Evolutionary conservation across 768 basidiomycete genomes (phyloP), one percentile per base, ranked within the genome.

Genomic region (Agaricus bisporus): DNA sequence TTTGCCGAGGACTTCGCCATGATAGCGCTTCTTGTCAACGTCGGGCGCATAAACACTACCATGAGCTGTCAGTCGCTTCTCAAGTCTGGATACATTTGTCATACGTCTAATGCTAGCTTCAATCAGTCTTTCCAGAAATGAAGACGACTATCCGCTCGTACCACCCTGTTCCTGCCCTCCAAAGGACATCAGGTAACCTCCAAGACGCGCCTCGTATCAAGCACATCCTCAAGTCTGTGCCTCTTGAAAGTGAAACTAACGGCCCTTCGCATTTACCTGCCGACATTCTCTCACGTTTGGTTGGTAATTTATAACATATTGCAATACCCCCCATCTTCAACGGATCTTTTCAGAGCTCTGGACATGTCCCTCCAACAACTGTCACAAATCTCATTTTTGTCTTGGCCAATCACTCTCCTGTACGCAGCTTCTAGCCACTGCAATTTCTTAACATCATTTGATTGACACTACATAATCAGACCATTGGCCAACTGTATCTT

Each of bases 161-260:
- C 63, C 88, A 90, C 61, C 86, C 88, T 5, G 76, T 91, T 10
- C 87, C 88, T 15, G 75, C 80, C 12, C 69, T 91, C 0, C 86
- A 89, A 59, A 78, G 78, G 55, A 82, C 85, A 2, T 73, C 77
- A 57, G 83, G 81, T 20, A 87, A 88, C 62, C 70, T 90, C 37
- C 86, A 87, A 60, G 88, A 90, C 61, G 86, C 86, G 1, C 86
- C 88, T 14, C 76, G 89, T 41, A 85, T 91, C 61, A 90, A 90
- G 66, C 80, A 81, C 54, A 80, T 84, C 41, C 73, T 90, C 44
- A 89, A 88, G 62, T 77, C 79, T 4, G 79, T 80, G 50, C 51
- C 74, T 41, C 64, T 79, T 43, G 73, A 81, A 20, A 69, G 71
- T 11, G 75, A 77, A 52, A 72, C 78, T 52, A 66, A 69, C 12